Evolutionary conservation across 177 flowering plant genomes (phyloP), one percentile per base, ranked within the genome.

Genomic region (Telopea speciosissima): DNA sequence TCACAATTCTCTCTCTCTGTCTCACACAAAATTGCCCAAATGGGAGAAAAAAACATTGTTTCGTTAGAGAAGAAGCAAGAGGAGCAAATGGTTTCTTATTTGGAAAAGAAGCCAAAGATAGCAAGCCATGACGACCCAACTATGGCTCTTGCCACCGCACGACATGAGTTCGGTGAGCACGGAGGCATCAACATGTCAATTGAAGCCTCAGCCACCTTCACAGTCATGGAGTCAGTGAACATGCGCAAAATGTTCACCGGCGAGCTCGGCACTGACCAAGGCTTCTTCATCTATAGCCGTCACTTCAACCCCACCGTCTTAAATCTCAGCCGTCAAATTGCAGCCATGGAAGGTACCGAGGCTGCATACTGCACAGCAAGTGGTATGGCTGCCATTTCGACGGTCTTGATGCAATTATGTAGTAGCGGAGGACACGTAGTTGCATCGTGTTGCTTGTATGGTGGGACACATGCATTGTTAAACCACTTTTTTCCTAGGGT

Each of bases 101-200:
- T 4, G 31, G 31, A 28, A 28, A 28, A 28, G 31, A 28, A 28
- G 31, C 31, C 31, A 28, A 28, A 28, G 31, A 28, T 28, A 28
- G 31, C 31, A 28, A 28, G 31, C 4, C 3, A 28, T 28, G 31
- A 28, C 31, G 97, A 92, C 65, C 99, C 99, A 2, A 89, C 81
- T 1, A 89, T 86, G 24, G 86, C 97, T 0, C 75, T 94, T 24
- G 93, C 97, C 58, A 73, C 33, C 59, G 83, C 82, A 0, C 84
- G 97, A 3, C 99, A 92, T 80, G 97, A 94, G 75, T 92, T 94
- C 76, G 97, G 99, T 42, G 99, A 94, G 80, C 97, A 94, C 79
- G 99, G 99, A 19, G 97, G 98, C 45, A 97, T 94, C 13, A 94
- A 94, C 88, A 92, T 94, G 98, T 94, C 98, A 12, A 94, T 94